Percentiles rank a stretch among this genome's conserved stretches.
phyloP scores from a whole-genome alignment of 768 basidiomycete genomes.

The Pleurotus djamor region DNA sequence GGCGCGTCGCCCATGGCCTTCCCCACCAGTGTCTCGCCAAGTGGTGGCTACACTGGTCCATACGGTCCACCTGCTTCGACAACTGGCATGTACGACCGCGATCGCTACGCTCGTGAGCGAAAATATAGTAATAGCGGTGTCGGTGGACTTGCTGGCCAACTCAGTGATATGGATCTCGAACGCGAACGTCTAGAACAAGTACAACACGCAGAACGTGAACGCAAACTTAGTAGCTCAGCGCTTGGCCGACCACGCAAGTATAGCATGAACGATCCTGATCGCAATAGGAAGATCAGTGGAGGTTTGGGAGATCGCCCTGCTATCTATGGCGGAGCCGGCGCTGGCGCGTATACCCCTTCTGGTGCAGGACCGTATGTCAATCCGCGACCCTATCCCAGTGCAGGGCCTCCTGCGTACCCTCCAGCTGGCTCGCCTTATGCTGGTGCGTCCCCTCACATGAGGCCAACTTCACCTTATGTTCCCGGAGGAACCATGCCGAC shows the following conservation, averaged over 20 bases:
- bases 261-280: slow-evolving; percentile 38
- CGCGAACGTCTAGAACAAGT: slow-evolving; percentile 27
- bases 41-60: slow-evolving; percentile 5
- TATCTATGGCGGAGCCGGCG: slow-evolving; percentile 24
- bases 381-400: slow-evolving; percentile 21
- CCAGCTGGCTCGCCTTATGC: slow-evolving; percentile 12
- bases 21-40: slow-evolving; percentile 16
- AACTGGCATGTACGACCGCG: slow-evolving; percentile 15
- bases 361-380: slow-evolving; percentile 18
- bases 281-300: slow-evolving; percentile 35
- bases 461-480: slow-evolving; percentile 38
- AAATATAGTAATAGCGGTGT: slow-evolving; percentile 28
- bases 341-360: slow-evolving; percentile 24
- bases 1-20: slow-evolving; percentile 28
- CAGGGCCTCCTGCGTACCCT: slow-evolving; percentile 13
- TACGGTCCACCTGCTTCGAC: slow-evolving; percentile 17
- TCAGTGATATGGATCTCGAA: slow-evolving; percentile 20
- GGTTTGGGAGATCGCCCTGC: slow-evolving; percentile 28
- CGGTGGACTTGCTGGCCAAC: slow-evolving; percentile 18
- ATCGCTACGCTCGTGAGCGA: slow-evolving; percentile 21
- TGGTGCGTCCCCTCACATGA: slow-evolving; percentile 45
- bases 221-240: slow-evolving; percentile 25
- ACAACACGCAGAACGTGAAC: slow-evolving; percentile 25
- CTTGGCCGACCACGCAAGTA: slow-evolving; percentile 41
- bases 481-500: slow-evolving; percentile 15